phyloP scores from a whole-genome alignment of 176 grass and related monocot genomes.

The Musa acuminata region DNA sequence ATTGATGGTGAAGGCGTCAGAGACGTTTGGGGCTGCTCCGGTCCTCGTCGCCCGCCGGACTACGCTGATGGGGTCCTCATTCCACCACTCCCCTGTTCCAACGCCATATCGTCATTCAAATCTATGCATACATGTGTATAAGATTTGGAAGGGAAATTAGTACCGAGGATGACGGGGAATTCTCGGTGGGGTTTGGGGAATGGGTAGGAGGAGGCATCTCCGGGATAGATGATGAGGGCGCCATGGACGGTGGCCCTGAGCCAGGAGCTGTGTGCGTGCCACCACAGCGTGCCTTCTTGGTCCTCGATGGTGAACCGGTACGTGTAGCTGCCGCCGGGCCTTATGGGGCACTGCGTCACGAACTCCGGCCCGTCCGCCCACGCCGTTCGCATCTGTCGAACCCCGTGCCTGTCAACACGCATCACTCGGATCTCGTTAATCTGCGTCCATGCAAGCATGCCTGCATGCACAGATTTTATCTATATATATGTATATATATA shows the following conservation, averaged over 20 bases:
- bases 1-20: conserved; percentile 7
- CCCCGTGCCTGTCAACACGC: not conserved
- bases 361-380: conserved; percentile 13
- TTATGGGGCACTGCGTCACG: conserved; percentile 11
- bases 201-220: not conserved
- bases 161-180: not conserved
- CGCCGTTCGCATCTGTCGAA: conserved; percentile 11
- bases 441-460: not conserved
- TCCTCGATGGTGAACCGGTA: conserved; percentile 7
- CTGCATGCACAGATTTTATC: not conserved
- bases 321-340: not conserved
- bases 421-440: not conserved
- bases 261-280: conserved; percentile 14
- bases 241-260: conserved; percentile 11
- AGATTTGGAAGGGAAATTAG: not conserved
- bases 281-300: conserved; percentile 16
- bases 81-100: conserved; percentile 13
- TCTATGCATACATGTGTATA: not conserved
- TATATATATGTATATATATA: not conserved
- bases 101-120: not conserved
- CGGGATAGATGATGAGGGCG: conserved; percentile 5
- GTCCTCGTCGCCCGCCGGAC: not conserved
- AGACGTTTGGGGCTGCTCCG: conserved; percentile 3
- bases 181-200: not conserved
- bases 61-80: not conserved